phyloP scores from a whole-genome alignment of 495 filamentous ascomycete species.

The Lasiosphaeria ovina region DNA sequence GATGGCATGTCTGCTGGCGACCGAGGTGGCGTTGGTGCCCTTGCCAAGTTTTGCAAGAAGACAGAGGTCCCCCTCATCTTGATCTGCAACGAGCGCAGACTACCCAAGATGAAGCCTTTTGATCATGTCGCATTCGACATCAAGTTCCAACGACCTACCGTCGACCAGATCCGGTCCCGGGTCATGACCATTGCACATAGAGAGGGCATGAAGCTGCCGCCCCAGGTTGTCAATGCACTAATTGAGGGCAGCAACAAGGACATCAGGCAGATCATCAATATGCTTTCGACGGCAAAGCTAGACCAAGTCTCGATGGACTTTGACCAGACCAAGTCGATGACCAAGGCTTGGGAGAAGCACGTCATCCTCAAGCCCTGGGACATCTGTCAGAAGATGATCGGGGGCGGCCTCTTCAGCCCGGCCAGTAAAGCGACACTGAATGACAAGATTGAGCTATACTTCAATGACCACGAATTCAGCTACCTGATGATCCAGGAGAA shows the following conservation, averaged over 20 bases:
- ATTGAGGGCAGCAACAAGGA: constrained; percentile 94
- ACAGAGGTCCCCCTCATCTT: constrained; percentile 92
- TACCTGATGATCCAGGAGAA: constrained; percentile 98
- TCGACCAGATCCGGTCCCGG: constrained; percentile 81
- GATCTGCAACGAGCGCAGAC: constrained; percentile 91
- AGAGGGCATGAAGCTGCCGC: constrained; percentile 82
- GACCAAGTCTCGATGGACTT: constrained; percentile 77
- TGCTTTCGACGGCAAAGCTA: constrained; percentile 90
- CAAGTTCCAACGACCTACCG: constrained; percentile 83
- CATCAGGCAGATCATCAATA: constrained; percentile 98
- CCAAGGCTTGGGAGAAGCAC: constrained; percentile 97
- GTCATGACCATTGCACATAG: constrained; percentile 93
- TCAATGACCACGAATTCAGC: constrained; percentile 98
- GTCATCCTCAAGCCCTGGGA: constrained; percentile 97
- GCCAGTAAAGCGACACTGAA: constrained; percentile 82
- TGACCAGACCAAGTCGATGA: constrained; percentile 84
- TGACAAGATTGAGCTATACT: constrained; percentile 98
- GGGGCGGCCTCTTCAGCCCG: constrained; percentile 77
- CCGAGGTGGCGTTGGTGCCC: constrained; percentile 89
- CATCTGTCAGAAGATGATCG: constrained; percentile 89
- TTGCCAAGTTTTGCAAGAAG: constrained; percentile 92
- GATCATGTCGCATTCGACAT: constrained; percentile 79
- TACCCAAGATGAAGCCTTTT: constrained; percentile 98
- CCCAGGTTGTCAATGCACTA: constrained; percentile 85
- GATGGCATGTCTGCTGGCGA: constrained; percentile 99